These are phyloP conservation scores for Huntiella moniliformis DNA, from an alignment of 2,329 filamentous ascomycete species.

Conservation along the genomic window DNA sequence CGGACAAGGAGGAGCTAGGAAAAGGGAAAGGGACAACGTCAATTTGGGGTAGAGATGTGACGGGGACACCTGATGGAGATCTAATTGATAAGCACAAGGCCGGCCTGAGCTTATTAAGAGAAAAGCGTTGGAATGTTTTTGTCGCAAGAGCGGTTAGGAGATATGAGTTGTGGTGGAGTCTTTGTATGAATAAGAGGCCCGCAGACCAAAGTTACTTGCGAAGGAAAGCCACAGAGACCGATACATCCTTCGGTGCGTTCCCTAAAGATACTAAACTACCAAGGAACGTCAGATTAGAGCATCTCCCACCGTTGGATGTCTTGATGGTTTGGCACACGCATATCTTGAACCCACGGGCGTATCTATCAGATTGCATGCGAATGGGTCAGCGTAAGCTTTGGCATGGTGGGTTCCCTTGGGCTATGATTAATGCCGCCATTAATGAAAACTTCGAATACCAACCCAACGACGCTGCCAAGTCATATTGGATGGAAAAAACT, in stretches of 20 bases:
- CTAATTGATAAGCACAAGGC: conserved; percentile 16
- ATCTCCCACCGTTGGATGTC: conserved; percentile 32
- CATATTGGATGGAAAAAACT: conserved; percentile 28
- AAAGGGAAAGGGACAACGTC: not conserved
- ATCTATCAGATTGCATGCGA: conserved; percentile 54
- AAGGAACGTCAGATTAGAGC: conserved; percentile 10
- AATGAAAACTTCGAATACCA: conserved; percentile 39
- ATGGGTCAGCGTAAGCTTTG: conserved; percentile 36
- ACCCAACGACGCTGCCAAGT: conserved; percentile 23
- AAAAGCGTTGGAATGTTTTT: conserved; percentile 58
- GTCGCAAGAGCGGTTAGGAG: conserved; percentile 48
- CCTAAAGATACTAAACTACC: not conserved
- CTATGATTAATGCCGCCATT: conserved; percentile 36
- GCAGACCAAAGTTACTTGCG: not conserved
- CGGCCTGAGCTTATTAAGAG: conserved; percentile 34
- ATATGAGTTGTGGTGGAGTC: conserved; percentile 46
- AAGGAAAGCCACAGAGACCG: not conserved
- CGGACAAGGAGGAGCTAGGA: not conserved
- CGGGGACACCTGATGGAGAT: too few relatives aligned
- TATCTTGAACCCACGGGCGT: conserved; percentile 58
- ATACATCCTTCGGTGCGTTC: not conserved
- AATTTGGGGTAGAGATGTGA: not conserved
- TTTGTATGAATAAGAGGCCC: conserved; percentile 14
- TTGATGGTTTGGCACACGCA: conserved; percentile 67
- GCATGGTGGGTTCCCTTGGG: conserved; percentile 48